These are phyloP conservation scores for Schoenoplectus triqueter DNA, from an alignment of 202 grass and related monocot species.

Conservation along the genomic window DNA sequence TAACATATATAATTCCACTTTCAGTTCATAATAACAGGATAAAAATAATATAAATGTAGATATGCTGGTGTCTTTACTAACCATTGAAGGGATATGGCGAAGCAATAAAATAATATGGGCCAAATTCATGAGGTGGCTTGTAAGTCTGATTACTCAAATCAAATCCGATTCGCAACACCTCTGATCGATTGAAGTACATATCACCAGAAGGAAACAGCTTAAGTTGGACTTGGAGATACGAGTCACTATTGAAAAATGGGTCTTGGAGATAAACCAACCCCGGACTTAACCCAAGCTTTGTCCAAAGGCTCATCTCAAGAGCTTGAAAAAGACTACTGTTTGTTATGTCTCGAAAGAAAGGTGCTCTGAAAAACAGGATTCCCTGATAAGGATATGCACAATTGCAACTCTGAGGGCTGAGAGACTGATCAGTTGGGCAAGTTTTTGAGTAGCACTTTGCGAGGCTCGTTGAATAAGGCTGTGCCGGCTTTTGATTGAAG, in stretches of 20 bases:
- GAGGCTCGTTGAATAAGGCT: conserved; percentile 78
- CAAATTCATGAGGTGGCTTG: conserved; percentile 77
- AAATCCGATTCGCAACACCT: conserved; percentile 78
- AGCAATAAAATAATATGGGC: conserved; percentile 81
- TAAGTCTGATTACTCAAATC: conserved; percentile 87
- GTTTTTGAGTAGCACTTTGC: conserved; percentile 54
- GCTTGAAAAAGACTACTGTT: conserved; percentile 74
- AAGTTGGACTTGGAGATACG: conserved; percentile 71
- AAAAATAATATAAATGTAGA: neutral
- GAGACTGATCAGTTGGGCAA: conserved; percentile 64
- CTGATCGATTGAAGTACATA: conserved; percentile 67
- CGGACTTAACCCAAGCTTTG: conserved; percentile 61
- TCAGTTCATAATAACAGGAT: conserved; percentile 22
- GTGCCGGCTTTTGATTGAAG: conserved; percentile 34
- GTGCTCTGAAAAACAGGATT: conserved; percentile 70
- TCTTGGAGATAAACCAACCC: conserved; percentile 83
- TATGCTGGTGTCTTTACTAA: conserved; percentile 23
- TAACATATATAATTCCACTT: conserved; percentile 20
- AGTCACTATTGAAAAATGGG: conserved; percentile 68
- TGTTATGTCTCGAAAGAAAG: conserved; percentile 66
- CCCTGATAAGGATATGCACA: conserved; percentile 90
- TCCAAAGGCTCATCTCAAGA: conserved; percentile 80
- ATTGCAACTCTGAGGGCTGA: conserved; percentile 78
- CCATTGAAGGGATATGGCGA: conserved; percentile 80
- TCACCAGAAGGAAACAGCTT: conserved; percentile 75